These are phyloP conservation scores for Pigoraptor vietnamica DNA, from an alignment of 78 protist species.

Conservation along the genomic window DNA sequence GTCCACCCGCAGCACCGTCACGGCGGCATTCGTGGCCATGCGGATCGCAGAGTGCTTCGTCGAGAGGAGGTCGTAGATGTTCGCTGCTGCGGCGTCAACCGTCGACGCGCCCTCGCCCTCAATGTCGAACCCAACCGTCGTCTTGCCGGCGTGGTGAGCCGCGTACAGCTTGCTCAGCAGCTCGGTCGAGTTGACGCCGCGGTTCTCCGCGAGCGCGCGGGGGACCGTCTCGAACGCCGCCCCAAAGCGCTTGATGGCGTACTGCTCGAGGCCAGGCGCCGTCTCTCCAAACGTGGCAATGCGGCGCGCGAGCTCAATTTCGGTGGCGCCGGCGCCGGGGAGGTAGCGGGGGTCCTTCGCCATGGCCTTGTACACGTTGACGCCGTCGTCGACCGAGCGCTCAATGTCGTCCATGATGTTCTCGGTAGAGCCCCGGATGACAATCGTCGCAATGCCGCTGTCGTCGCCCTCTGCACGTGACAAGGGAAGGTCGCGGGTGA, in stretches of 20 bases:
- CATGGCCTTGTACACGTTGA: slow-evolving; percentile 80
- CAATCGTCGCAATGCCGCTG: slow-evolving; percentile 80
- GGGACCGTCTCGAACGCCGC: slow-evolving; percentile 93
- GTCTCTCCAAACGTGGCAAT: slow-evolving; percentile 30
- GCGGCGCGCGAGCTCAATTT: slow-evolving; percentile 75
- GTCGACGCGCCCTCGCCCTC: slow-evolving; percentile 28
- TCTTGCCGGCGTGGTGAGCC: slow-evolving; percentile 81
- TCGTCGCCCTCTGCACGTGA: slow-evolving; percentile 1
- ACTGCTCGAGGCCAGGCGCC: slow-evolving; percentile 83
- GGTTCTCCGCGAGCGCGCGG: slow-evolving; percentile 91
- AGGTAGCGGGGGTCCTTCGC: slow-evolving; percentile 80
- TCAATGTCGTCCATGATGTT: slow-evolving; percentile 95
- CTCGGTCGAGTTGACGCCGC: slow-evolving; percentile 75
- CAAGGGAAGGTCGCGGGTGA: background rate
- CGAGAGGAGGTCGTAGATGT: slow-evolving; percentile 66
- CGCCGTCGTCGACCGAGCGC: slow-evolving; percentile 96
- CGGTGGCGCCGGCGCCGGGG: slow-evolving; percentile 98
- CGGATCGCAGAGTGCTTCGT: slow-evolving; percentile 68
- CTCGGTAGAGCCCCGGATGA: slow-evolving; percentile 90
- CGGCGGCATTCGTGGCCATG: slow-evolving; percentile 93
- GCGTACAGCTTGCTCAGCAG: slow-evolving; percentile 75
- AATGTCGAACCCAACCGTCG: slow-evolving; percentile 81
- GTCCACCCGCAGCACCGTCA: slow-evolving; percentile 96
- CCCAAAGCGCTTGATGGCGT: slow-evolving; percentile 87
- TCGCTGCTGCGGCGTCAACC: slow-evolving; percentile 38